These are phyloP conservation scores for Rhizophagus clarus DNA, from an alignment of 192 early-diverging fungal species.

Conservation along the genomic window DNA sequence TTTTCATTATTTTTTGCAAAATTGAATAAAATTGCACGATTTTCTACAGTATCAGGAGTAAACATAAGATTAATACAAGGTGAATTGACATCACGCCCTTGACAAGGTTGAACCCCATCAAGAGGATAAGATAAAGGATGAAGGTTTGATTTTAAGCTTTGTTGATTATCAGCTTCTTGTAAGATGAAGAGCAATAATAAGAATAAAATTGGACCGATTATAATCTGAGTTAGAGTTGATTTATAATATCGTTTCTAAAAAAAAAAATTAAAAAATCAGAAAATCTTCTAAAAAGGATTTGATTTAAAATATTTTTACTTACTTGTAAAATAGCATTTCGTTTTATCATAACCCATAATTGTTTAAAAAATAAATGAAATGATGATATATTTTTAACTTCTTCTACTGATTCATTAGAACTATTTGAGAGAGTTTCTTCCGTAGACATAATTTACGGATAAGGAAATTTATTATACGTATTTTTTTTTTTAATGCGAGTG, in stretches of 20 bases:
- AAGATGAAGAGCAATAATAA: slow-evolving; percentile 66
- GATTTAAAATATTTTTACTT: not conserved
- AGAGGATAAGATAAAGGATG: slow-evolving; percentile 50
- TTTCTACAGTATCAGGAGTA: slow-evolving; percentile 48
- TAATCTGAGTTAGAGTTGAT: slow-evolving; percentile 54
- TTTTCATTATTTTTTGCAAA: slow-evolving; percentile 46
- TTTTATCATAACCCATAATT: slow-evolving; percentile 69
- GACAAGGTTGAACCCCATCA: slow-evolving; percentile 45
- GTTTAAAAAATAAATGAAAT: slow-evolving; percentile 45
- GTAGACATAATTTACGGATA: no score
- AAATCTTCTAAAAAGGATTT: not conserved
- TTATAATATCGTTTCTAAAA: slow-evolving; percentile 54
- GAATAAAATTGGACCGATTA: slow-evolving; percentile 70
- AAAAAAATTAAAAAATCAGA: not conserved
- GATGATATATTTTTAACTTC: no score
- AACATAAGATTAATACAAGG: slow-evolving; percentile 68
- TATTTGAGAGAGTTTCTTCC: no score
- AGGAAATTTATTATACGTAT: no score
- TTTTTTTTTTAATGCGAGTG: no score
- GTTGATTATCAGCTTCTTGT: slow-evolving; percentile 46
- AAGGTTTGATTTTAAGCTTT: slow-evolving; percentile 35
- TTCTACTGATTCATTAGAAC: no score
- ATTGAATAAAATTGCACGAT: slow-evolving; percentile 37
- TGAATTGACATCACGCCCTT: slow-evolving; percentile 43
- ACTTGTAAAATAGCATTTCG: slow-evolving; percentile 71